Conservation (phyloP, 768 basidiomycete genomes). For the Coprinopsis strossmayeri region DNA sequence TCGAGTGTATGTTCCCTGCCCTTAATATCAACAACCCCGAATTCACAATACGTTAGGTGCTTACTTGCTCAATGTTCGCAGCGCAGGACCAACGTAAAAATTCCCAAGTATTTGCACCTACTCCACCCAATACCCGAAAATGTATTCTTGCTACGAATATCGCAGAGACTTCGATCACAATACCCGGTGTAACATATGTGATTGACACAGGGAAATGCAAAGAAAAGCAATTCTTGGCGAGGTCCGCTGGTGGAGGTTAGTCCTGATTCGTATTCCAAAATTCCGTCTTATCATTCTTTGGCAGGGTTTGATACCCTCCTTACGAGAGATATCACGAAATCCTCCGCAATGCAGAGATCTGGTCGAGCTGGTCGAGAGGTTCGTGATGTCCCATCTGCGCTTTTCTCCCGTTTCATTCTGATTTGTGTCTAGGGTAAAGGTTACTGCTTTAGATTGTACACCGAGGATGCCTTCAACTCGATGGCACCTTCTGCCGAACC, state of each 20-base stretch:
- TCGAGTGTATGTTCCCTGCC: slow-evolving; percentile 33
- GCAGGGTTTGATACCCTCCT: slow-evolving; percentile 90
- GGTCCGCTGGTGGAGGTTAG: slow-evolving; percentile 61
- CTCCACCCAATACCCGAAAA: slow-evolving; percentile 69
- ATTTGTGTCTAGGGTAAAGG: slow-evolving; percentile 54
- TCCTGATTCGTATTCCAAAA: not conserved
- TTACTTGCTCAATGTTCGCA: slow-evolving; percentile 80
- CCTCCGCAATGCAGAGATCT: slow-evolving; percentile 88
- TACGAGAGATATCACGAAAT: slow-evolving; percentile 79
- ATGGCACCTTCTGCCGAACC: slow-evolving; percentile 70
- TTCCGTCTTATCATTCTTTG: slow-evolving; percentile 6
- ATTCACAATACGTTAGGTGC: slow-evolving; percentile 38
- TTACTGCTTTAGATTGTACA: slow-evolving; percentile 88
- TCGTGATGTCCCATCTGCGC: slow-evolving; percentile 11
- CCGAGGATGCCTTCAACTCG: slow-evolving; percentile 66
- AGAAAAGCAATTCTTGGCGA: slow-evolving; percentile 81
- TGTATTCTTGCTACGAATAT: slow-evolving; percentile 97
- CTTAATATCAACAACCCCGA: slow-evolving; percentile 1
- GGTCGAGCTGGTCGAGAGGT: slow-evolving; percentile 97
- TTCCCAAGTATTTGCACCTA: slow-evolving; percentile 63
- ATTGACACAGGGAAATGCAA: slow-evolving; percentile 96
- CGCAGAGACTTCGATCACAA: slow-evolving; percentile 96
- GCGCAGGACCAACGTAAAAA: slow-evolving; percentile 76
- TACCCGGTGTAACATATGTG: slow-evolving; percentile 92
- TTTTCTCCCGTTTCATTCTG: not conserved